Base-by-base conservation (phyloP, 148 eudicot species). In the Silene uniflora region DNA sequence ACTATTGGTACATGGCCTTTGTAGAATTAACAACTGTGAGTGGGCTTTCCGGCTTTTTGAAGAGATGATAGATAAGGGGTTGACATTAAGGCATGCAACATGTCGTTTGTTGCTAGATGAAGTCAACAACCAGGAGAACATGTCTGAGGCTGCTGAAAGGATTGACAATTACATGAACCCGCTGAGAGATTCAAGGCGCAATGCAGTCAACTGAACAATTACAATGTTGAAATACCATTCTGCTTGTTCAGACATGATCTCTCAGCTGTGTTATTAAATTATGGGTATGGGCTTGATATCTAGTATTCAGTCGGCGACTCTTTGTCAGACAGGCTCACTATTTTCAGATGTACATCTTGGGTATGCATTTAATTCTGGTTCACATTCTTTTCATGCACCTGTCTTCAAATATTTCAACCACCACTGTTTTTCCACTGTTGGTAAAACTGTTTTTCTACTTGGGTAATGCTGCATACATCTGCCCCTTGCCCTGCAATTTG, bases 1-100 rank as follows among this genome's bases (percentile, higher is more conserved):
- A n/a, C n/a, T n/a, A 80, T 79, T 94, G 84, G 89, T 94, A 71
- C 95, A 90, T 62, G 91, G 93, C 73, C 85, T 91, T 61, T 94
- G 98, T 79, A 85, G 87, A 81, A 85, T 84, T 42, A 81, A 85
- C 24, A 79, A 80, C 67, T 82, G 83, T 69, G 88, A 87, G 63
- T 78, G 84, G 89, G 98, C 97, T 16, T 88, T 89, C 74, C 78
- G 39, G 18, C 75, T 94, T 0, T 91, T 94, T 73, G 82, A 85
- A 77, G 88, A 90, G 75, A 91, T 94, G 98, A n/a, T n/a, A n/a
- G n/a, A n/a, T n/a, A n/a, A n/a, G n/a, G n/a, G n/a, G n/a, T n/a
- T n/a, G n/a, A n/a, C 75, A 67, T 93, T 93, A 18, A 83, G 87
- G 80, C 81, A 85, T 80, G 77, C 68, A 77, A 94, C 97, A 18